phyloP scores from a whole-genome alignment of 371 early-diverging fungal species.

The Mortierella sp. region DNA sequence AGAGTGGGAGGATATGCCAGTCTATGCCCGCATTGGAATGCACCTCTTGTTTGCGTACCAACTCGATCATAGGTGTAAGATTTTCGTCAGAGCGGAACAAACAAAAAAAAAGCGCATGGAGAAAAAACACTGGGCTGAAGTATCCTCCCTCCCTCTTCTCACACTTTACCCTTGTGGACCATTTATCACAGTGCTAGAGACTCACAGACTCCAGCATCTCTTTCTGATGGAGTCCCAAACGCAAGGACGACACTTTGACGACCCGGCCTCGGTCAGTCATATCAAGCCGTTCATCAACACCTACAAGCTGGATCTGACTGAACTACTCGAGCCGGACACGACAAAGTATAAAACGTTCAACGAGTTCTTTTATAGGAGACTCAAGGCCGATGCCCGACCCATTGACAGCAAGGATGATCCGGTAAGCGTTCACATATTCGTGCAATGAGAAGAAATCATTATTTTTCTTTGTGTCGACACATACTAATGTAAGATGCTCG shows the following conservation, averaged over 20 bases:
- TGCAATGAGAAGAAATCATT: too few species aligned
- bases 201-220: conserved; percentile 63
- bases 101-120: too few species aligned
- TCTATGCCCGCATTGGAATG: conserved; percentile 70
- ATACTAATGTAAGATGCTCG: too few species aligned
- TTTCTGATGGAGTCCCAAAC: conserved; percentile 65
- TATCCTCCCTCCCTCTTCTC: neutral
- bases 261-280: conserved; percentile 70
- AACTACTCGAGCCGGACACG: conserved; percentile 61
- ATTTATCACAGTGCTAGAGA: conserved; percentile 56
- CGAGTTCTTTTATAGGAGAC: conserved; percentile 82
- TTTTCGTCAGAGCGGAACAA: neutral
- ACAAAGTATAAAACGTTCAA: conserved; percentile 73
- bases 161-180: neutral
- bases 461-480: neutral
- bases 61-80: conserved; percentile 59
- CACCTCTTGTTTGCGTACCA: conserved; percentile 64
- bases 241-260: conserved; percentile 76
- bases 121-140: neutral
- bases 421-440: neutral
- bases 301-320: conserved; percentile 65
- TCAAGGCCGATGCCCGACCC: conserved; percentile 71
- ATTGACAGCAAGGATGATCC: conserved; percentile 56
- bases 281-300: conserved; percentile 75
- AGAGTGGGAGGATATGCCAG: conserved; percentile 67